phyloP scores from a whole-genome alignment of 257 asterid genomes.

The Solanum paucissectum region DNA sequence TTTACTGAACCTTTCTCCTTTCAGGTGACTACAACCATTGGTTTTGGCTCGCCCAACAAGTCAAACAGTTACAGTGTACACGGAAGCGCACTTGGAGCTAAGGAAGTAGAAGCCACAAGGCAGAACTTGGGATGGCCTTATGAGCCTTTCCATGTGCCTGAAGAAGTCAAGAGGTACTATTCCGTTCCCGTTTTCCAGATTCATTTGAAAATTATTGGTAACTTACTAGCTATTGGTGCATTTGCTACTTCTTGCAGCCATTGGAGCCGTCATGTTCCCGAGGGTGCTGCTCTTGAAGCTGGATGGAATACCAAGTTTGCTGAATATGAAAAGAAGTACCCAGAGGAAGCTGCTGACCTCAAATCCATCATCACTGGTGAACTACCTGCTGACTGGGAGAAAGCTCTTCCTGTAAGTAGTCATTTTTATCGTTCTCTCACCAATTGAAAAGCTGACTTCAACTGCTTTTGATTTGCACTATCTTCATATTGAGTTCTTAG shows the following conservation, averaged over 20 bases:
- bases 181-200: background rate
- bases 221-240: conserved; percentile 5
- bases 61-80: conserved; percentile 81
- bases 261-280: conserved; percentile 74
- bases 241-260: conserved; percentile 41
- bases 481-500: background rate
- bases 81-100: conserved; percentile 75
- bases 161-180: conserved; percentile 78
- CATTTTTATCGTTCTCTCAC: background rate
- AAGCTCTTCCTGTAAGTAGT: conserved; percentile 69
- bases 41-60: conserved; percentile 76
- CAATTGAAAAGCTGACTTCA: background rate
- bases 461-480: background rate
- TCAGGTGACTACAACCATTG: conserved; percentile 76
- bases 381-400: conserved; percentile 75
- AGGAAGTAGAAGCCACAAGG: conserved; percentile 99
- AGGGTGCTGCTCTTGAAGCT: conserved; percentile 79
- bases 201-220: background rate
- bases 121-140: conserved; percentile 86
- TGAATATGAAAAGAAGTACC: conserved; percentile 75
- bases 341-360: conserved; percentile 70
- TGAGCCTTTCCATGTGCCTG: conserved; percentile 84
- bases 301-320: conserved; percentile 90
- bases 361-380: conserved; percentile 59
- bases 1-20: background rate